Evolutionary conservation across 305 asterid genomes (phyloP), one percentile per base, ranked within the genome.

Genomic region (Ajuga reptans): DNA sequence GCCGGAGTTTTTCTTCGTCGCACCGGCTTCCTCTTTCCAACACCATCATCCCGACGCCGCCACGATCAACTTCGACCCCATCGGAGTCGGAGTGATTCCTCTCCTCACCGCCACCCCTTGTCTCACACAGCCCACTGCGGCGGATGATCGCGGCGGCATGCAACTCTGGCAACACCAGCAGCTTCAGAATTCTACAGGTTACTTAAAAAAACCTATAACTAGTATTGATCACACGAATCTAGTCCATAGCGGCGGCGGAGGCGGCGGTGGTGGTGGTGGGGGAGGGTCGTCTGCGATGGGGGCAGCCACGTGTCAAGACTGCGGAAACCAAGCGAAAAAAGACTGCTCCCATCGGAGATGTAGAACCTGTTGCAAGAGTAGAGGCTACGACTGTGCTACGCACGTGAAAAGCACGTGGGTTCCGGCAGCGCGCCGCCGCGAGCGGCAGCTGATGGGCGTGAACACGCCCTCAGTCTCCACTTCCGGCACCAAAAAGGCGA

Each of bases 381-480:
- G 96, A 61, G 94, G 92, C 4, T 81, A 78, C 53, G 86, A 85
- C 16, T 89, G 96, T 39, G 6, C 80, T 0, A 89, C 96, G 0
- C 96, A 89, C 73, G 80, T 89, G 3, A 89, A 82, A 42, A 89
- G 96, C 79, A 89, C 96, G 1, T 89, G 96, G 96, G 93, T 89
- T n/a, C 89, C 93, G 0, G 94, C 89, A 1, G 77, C 91, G 0
- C 84, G 94, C 71, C 89, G 96, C 77, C 91, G 94, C 27, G 94
- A 89, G 68, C 72, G 94, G 5, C 96, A 83, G 74, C 78, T 69
- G 12, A 52, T 75, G 76, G 62, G 68, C 1, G 73, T 51, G 0
- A 61, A 60, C 56, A 31, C 71, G 1, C 84, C 92, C 3, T 83
- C 89, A 0, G 87, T 81, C 5, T 86, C 90, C 6, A 86, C 85